Percentiles rank a stretch among this genome's conserved stretches.
phyloP scores from a whole-genome alignment of 148 eudicot genomes.

The Cornus kousa region DNA sequence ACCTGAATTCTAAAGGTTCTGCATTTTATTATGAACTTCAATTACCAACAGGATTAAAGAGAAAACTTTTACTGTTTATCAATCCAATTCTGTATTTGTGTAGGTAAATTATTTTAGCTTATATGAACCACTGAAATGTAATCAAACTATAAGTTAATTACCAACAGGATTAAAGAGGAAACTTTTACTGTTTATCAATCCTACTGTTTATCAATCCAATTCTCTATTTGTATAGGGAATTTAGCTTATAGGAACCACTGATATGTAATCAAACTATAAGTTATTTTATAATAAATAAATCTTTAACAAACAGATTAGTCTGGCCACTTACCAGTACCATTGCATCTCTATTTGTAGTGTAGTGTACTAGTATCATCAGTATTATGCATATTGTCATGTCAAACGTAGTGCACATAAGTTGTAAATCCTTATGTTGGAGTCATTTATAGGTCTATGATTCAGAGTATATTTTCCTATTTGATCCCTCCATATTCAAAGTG shows the following conservation, averaged over 20 bases:
- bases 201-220: neutral
- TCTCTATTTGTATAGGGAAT: neutral
- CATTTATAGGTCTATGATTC: neutral
- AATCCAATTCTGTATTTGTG: neutral
- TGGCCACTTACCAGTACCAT: neutral
- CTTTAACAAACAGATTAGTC: neutral
- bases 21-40: constrained; percentile 6
- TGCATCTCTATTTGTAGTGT: too few species aligned
- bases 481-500: too few species aligned
- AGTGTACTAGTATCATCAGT: neutral
- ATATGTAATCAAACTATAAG: neutral
- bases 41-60: neutral
- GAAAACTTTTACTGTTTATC: neutral
- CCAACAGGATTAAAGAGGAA: neutral
- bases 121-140: neutral
- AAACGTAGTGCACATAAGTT: neutral
- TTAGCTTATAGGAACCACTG: neutral
- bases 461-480: too few species aligned
- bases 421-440: neutral
- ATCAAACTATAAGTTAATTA: neutral
- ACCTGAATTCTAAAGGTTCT: neutral
- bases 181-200: neutral
- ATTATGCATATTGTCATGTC: neutral
- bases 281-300: neutral
- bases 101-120: neutral